Evolutionary conservation across 2,329 filamentous ascomycete genomes (phyloP), one percentile per base, ranked within the genome.

Genomic region (Biscogniauxia marginata): DNA sequence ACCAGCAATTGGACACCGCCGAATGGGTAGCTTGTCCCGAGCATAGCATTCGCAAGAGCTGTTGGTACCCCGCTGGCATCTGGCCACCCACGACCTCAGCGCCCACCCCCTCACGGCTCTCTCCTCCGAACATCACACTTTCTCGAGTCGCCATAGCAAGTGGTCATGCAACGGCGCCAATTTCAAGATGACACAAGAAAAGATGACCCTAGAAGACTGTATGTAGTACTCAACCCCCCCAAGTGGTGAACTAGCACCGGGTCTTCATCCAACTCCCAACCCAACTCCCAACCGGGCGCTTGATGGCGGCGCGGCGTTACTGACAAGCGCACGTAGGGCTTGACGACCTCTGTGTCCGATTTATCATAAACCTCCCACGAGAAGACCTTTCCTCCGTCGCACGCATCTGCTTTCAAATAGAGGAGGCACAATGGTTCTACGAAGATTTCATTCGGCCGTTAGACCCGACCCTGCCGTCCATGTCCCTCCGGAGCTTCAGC

Each of bases 371-470:
- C 76, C 84, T 98, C 59, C 95, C 96, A 47, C 83, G 90, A 63
- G 91, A 95, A 74, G 95, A 99, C 74, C 84, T 98, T 48, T 86
- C 87, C 63, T 92, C 90, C 2, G 90, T 96, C 56, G 91, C 92
- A 71, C 89, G 95, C 70, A 95, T 99, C 75, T 98, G 93, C 77
- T 99, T 99, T 74, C 93, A 98, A 76, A 90, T 99, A 66, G 95
- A 99, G 75, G 96, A 99, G 76, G 95, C 95, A 67, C 96, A 99
- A 86, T 99, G 95, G 95, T 99, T 96, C 76, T 99, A 99, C 84
- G 95, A 99, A 80, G 95, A 99, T 75, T 99, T 99, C 72, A 91
- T 99, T 72, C 90, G 95, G 49, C 93, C 93, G 43, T 80, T 95
- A 62, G 90, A 97, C 74, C 88, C 92, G 52, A 83, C 83, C 43